Evolutionary conservation across 495 filamentous ascomycete species (phyloP).

Genomic region (Xylaria bambusicola): DNA sequence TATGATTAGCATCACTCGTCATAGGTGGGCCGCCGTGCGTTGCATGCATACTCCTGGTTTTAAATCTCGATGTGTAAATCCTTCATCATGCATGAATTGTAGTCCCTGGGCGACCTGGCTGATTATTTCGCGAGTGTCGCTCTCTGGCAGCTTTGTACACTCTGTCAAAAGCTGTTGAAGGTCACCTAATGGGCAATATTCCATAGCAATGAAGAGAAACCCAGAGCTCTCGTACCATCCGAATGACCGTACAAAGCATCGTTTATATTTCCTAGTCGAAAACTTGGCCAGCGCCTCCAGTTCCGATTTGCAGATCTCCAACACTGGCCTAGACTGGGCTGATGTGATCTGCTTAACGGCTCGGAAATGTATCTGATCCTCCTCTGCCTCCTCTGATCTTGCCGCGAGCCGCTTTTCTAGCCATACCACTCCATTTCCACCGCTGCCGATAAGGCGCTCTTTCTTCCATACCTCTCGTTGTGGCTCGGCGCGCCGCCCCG

Average conservation of each 20-base stretch:
- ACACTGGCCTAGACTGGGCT: slow-evolving; percentile 2
- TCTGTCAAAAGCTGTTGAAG: slow-evolving; percentile 33
- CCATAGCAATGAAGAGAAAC: slow-evolving; percentile 43
- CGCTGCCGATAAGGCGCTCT: slow-evolving; percentile 29
- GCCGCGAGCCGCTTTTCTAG: slow-evolving; percentile 30
- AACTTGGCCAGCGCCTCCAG: slow-evolving; percentile 48
- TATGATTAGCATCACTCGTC: neutral
- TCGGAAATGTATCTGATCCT: slow-evolving; percentile 22
- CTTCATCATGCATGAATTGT: slow-evolving; percentile 47
- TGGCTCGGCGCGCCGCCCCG: slow-evolving; percentile 1
- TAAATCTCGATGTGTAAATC: slow-evolving; percentile 51
- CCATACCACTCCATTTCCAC: slow-evolving; percentile 39
- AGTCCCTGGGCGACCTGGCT: slow-evolving; percentile 48
- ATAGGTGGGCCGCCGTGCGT: neutral
- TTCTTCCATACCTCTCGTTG: slow-evolving; percentile 32
- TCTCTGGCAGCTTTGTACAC: slow-evolving; percentile 30
- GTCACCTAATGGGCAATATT: slow-evolving; percentile 42
- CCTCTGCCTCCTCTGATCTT: slow-evolving; percentile 1
- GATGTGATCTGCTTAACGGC: slow-evolving; percentile 35
- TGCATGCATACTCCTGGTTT: slow-evolving; percentile 44
- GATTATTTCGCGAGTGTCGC: slow-evolving; percentile 38
- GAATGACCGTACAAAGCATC: slow-evolving; percentile 33
- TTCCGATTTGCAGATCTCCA: slow-evolving; percentile 35
- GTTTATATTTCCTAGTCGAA: slow-evolving; percentile 34
- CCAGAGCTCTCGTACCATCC: slow-evolving; percentile 44